phyloP scores from a whole-genome alignment of 2,329 filamentous ascomycete genomes.

The Talaromyces sp. region DNA sequence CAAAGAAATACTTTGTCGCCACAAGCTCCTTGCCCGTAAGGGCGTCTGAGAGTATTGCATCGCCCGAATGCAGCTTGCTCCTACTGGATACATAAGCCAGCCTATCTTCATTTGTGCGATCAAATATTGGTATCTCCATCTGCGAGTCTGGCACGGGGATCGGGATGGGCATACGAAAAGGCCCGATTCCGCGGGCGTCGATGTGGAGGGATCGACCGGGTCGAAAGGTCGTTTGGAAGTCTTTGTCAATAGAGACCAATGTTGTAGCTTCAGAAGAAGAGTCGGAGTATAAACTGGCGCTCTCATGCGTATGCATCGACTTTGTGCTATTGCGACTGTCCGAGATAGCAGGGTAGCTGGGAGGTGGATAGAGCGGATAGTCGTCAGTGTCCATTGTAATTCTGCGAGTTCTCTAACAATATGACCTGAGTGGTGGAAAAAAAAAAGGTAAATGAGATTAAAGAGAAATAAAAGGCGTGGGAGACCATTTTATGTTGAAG shows the following conservation, averaged over 20 bases:
- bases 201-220: constrained; percentile 18
- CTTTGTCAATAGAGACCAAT: background rate
- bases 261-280: background rate
- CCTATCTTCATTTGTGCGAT: constrained; percentile 26
- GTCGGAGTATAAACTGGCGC: background rate
- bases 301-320: background rate
- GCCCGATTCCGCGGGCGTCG: constrained; percentile 23
- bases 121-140: constrained; percentile 31
- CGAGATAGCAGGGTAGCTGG: background rate
- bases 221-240: background rate
- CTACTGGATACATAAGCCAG: constrained; percentile 52
- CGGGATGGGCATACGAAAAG: constrained; percentile 31
- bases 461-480: background rate
- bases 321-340: background rate
- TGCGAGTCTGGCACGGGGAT: constrained; percentile 22
- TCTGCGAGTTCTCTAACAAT: background rate
- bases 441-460: background rate
- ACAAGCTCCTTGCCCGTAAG: constrained; percentile 37
- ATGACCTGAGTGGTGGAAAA: background rate
- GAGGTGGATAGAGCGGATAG: background rate
- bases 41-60: constrained; percentile 44
- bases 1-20: constrained; percentile 54
- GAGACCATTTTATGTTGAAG: background rate
- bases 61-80: constrained; percentile 44
- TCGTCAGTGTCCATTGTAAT: background rate